Evolutionary conservation across 192 early-diverging fungal species (phyloP).

Genomic region (Umbelopsis sp.): DNA sequence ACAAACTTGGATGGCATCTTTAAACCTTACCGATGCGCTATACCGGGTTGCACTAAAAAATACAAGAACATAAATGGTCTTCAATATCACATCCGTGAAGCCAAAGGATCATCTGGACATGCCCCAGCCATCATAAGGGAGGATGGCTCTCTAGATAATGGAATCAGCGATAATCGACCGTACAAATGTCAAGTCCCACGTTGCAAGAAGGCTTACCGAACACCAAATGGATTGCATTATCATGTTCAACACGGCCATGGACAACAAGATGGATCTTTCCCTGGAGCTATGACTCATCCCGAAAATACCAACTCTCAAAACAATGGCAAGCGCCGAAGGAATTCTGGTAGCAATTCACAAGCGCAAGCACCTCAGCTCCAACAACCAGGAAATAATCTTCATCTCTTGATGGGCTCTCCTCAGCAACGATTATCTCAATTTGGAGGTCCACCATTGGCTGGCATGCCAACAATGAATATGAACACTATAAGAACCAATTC

Average conservation of each 20-base stretch:
- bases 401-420: constrained; percentile 8
- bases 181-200: constrained; percentile 40
- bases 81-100: constrained; percentile 74
- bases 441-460: not conserved
- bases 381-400: constrained; percentile 1
- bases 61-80: constrained; percentile 89
- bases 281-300: not conserved
- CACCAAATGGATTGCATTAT: constrained; percentile 42
- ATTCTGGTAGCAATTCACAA: constrained; percentile 27
- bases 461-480: not conserved
- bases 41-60: constrained; percentile 63
- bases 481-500: not conserved
- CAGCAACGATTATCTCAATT: not conserved
- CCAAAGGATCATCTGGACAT: constrained; percentile 41
- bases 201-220: constrained; percentile 46
- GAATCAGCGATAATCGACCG: constrained; percentile 19
- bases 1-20: constrained; percentile 23
- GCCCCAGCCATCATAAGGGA: constrained; percentile 8
- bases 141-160: not conserved
- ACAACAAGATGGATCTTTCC: not conserved
- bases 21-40: constrained; percentile 70
- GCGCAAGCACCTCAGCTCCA: constrained; percentile 17
- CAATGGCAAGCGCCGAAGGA: not conserved
- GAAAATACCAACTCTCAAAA: not conserved
- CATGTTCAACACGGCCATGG: constrained; percentile 38